These are phyloP conservation scores for Marasmius oreades DNA, from an alignment of 1,284 basidiomycete species.

Conservation along the genomic window DNA sequence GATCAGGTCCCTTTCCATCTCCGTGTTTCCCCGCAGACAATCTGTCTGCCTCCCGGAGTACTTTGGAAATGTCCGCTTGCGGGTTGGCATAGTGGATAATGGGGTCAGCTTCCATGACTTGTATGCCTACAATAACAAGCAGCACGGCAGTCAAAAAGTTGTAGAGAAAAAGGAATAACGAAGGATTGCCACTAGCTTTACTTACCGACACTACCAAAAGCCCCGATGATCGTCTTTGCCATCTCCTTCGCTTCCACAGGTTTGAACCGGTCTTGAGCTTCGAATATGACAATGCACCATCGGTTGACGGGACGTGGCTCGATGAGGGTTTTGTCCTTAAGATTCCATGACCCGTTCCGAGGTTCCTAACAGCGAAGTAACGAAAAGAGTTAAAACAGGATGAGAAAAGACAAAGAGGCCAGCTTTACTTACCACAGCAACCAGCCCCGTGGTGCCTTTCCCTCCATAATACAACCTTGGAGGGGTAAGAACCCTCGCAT, in stretches of 20 bases:
- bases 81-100: neutral
- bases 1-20: neutral
- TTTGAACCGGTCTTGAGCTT: neutral
- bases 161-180: neutral
- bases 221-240: neutral
- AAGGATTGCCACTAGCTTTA: neutral
- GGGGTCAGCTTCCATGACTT: neutral
- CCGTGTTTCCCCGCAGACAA: neutral
- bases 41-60: neutral
- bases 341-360: slow-evolving; percentile 2
- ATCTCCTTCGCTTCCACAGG: neutral
- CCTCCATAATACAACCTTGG: slow-evolving; percentile 6
- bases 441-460: neutral
- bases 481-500: slow-evolving; percentile 8
- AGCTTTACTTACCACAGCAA: slow-evolving; percentile 1
- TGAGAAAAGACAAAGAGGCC: neutral
- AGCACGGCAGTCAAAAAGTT: no score
- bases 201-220: neutral
- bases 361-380: neutral
- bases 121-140: neutral
- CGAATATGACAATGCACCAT: neutral
- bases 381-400: neutral
- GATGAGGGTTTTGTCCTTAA: neutral
- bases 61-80: neutral
- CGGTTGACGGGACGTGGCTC: neutral